A percentile compares a stretch with the other conserved stretches of the same genome.
Evolutionary conservation across 345 rosid species (phyloP).

Genomic region (Hibiscus tridactylites): DNA sequence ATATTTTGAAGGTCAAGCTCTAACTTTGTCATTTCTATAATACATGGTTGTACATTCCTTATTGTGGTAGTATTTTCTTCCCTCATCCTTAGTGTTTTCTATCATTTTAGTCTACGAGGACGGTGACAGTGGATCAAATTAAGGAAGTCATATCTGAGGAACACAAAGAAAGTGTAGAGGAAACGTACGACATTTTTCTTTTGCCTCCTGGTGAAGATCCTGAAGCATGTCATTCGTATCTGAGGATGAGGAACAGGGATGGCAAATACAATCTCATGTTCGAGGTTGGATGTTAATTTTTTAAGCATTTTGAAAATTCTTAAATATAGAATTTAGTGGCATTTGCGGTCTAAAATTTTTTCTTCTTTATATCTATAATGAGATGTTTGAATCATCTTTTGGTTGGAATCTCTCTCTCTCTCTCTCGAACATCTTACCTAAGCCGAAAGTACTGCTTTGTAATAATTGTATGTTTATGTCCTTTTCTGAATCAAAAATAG

Average conservation of each 20-base stretch:
- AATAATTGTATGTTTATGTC: background rate
- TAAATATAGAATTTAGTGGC: background rate
- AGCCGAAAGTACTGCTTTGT: background rate
- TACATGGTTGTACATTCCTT: background rate
- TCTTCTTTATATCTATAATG: background rate
- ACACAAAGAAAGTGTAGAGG: constrained; percentile 63
- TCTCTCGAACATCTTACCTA: background rate
- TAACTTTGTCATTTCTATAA: background rate
- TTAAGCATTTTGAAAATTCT: constrained; percentile 8
- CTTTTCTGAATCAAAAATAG: background rate
- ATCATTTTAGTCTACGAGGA: constrained; percentile 56
- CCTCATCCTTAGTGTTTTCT: constrained; percentile 17
- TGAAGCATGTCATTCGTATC: constrained; percentile 96
- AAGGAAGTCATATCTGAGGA: constrained; percentile 59
- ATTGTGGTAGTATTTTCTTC: background rate
- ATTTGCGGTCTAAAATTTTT: background rate
- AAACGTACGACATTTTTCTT: constrained; percentile 96
- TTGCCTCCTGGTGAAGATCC: constrained; percentile 99
- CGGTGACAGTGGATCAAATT: constrained; percentile 65
- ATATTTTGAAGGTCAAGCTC: constrained; percentile 66
- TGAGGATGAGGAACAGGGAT: constrained; percentile 98
- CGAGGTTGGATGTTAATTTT: constrained; percentile 50
- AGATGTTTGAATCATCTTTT: background rate
- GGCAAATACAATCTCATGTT: constrained; percentile 99
- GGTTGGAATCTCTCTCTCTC: background rate